Conservation (phyloP, 2,329 filamentous ascomycete species). For the Penicillium sp. region DNA sequence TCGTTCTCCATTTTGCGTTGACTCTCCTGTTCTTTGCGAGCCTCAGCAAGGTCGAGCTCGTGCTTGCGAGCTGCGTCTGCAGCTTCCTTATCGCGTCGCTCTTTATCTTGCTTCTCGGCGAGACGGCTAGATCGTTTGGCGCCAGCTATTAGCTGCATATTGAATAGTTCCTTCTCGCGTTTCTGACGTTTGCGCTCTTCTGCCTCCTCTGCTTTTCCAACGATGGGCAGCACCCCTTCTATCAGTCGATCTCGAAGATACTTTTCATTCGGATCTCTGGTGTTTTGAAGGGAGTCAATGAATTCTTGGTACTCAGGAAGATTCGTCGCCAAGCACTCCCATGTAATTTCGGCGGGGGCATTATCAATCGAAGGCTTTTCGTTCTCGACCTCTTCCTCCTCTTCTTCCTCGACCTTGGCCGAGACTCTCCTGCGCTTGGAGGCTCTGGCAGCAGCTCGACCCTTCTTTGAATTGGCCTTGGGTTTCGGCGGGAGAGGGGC, state of each 20-base stretch:
- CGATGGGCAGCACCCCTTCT: constrained; percentile 75
- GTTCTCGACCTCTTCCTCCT: constrained; percentile 33
- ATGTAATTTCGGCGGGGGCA: constrained; percentile 71
- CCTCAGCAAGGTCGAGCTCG: constrained; percentile 60
- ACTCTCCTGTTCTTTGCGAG: constrained; percentile 55
- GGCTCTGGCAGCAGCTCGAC: constrained; percentile 59
- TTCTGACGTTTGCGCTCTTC: constrained; percentile 68
- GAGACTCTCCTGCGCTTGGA: constrained; percentile 66
- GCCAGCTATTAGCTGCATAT: constrained; percentile 80
- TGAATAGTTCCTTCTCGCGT: constrained; percentile 76
- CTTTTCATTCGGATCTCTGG: constrained; percentile 81
- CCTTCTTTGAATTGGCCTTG: constrained; percentile 63
- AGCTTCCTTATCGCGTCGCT: constrained; percentile 67
- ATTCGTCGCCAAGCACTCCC: constrained; percentile 87
- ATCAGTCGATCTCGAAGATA: constrained; percentile 67
- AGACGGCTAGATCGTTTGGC: constrained; percentile 92
- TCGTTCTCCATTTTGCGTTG: constrained; percentile 67
- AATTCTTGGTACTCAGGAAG: constrained; percentile 72
- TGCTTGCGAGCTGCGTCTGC: constrained; percentile 67
- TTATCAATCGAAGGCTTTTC: constrained; percentile 50
- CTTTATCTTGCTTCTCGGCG: constrained; percentile 74
- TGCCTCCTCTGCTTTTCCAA: constrained; percentile 69
- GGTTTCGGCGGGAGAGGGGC: constrained; percentile 56
- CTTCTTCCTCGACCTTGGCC: constrained; percentile 42
- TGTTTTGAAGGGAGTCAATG: constrained; percentile 67